Conservation (phyloP, 2,329 filamentous ascomycete genomes). For the Fusarium annulatum region DNA sequence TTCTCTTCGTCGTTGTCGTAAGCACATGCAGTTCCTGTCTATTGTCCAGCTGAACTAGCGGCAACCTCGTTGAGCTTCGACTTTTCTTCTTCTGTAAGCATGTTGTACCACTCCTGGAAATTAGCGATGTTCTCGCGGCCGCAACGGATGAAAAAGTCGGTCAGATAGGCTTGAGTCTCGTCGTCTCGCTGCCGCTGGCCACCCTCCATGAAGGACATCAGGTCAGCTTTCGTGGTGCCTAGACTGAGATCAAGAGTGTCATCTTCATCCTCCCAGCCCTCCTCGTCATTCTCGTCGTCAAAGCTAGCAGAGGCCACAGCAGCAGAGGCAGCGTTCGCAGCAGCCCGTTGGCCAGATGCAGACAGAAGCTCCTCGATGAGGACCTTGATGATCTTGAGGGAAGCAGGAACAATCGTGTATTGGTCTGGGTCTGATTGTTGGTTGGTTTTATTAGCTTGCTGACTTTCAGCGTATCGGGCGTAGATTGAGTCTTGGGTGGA, state of each 20-base stretch:
- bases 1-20: background rate
- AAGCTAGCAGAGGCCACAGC: conserved; percentile 70
- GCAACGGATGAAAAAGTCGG: conserved; percentile 79
- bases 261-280: conserved; percentile 89
- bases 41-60: conserved; percentile 52
- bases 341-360: conserved; percentile 73
- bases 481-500: conserved; percentile 36
- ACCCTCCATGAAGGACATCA: conserved; percentile 80
- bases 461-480: conserved; percentile 29
- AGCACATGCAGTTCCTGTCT: conserved; percentile 25
- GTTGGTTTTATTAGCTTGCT: conserved; percentile 44
- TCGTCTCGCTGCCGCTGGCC: conserved; percentile 79
- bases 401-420: conserved; percentile 87
- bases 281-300: conserved; percentile 76
- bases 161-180: conserved; percentile 87
- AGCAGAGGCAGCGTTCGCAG: conserved; percentile 71
- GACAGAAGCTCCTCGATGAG: conserved; percentile 91
- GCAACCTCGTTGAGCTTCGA: conserved; percentile 66
- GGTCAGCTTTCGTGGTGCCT: conserved; percentile 74
- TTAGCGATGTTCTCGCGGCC: conserved; percentile 66
- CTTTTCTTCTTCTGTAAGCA: conserved; percentile 67
- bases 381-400: conserved; percentile 96
- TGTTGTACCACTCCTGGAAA: conserved; percentile 67
- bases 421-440: conserved; percentile 77
- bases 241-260: conserved; percentile 81